Evolutionary conservation across 768 basidiomycete genomes (phyloP).

Genomic region (Collybiopsis luxurians): DNA sequence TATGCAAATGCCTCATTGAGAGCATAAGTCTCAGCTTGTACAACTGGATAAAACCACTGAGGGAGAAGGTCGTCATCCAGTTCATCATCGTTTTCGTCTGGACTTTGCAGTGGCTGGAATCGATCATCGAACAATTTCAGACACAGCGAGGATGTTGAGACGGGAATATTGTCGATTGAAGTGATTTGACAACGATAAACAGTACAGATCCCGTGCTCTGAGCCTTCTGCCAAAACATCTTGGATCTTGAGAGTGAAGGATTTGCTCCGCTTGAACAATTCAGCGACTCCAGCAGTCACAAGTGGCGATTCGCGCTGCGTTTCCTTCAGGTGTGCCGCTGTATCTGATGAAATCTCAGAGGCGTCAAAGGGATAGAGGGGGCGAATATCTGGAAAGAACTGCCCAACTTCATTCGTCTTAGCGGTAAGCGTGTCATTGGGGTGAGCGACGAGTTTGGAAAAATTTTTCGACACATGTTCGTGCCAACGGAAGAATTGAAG

Average conservation of each 20-base stretch:
- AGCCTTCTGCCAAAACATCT: constrained; percentile 5
- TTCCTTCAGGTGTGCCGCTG: background rate
- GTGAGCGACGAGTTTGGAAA: constrained; percentile 14
- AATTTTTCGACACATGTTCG: constrained; percentile 12
- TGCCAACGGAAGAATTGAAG: constrained; percentile 27
- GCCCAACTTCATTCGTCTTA: constrained; percentile 11
- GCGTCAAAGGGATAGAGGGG: constrained; percentile 9
- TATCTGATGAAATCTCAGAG: constrained; percentile 3
- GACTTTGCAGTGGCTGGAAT: constrained; percentile 14
- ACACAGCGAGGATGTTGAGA: constrained; percentile 14
- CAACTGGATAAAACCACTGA: constrained; percentile 2
- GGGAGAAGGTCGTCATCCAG: background rate
- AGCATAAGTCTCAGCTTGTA: constrained; percentile 16
- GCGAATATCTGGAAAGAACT: constrained; percentile 2
- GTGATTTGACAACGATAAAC: constrained; percentile 14
- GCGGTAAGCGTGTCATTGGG: constrained; percentile 14
- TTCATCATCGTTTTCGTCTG: constrained; percentile 10
- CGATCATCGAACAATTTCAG: constrained; percentile 20
- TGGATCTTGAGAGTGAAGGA: constrained; percentile 3
- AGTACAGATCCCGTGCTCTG: constrained; percentile 10
- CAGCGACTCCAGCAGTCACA: background rate
- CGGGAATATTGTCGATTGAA: constrained; percentile 16
- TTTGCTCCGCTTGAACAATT: constrained; percentile 2
- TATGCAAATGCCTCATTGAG: constrained; percentile 20
- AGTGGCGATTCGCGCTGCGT: background rate